Base-by-base conservation (phyloP, 139 green algal genomes). In the Tetraselmis chui region DNA sequence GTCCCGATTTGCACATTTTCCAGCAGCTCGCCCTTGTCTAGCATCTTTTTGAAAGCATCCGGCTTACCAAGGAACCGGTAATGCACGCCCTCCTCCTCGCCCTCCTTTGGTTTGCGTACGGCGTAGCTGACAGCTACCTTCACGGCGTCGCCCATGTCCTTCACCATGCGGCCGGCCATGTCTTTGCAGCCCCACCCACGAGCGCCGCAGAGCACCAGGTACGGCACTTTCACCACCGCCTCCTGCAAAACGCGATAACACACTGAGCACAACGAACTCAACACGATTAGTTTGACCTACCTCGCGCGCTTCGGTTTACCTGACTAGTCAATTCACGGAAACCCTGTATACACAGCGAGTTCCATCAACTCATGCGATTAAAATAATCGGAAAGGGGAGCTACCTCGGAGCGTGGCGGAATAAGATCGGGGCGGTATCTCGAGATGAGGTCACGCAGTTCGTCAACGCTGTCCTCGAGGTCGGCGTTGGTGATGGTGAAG, bases 361-460 rank as follows among this genome's bases (percentile, higher is more conserved):
- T n/a, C n/a, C n/a, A n/a, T n/a, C n/a, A n/a, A n/a, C n/a, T n/a
- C n/a, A n/a, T n/a, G n/a, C n/a, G n/a, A n/a, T n/a, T n/a, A n/a
- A n/a, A n/a, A n/a, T n/a, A n/a, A n/a, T n/a, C n/a, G n/a, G n/a
- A n/a, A n/a, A n/a, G n/a, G n/a, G n/a, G n/a, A n/a, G n/a, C 90
- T 11, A 75, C 74, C n/a, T 84, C 67, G 1, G 32, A 59, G 25
- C 32, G 28, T 25, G 28, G 30, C 25, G 75, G 28, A 28, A 84
- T 81, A 31, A 84, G 59, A 30, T 84, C 81, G 2, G 81, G 81
- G 23, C 81, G 25, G 75, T 74, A 84, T 22, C 29, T 81, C 59
- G 78, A 84, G 76, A 94, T 93, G 24, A 89, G 29, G 0, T 75
- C 83, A 29, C 85, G 86, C 25, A 94, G 83, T 77, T 90, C 30